Base-by-base conservation (phyloP, 495 filamentous ascomycete species). In the Friedmanniomyces endolithicus region DNA sequence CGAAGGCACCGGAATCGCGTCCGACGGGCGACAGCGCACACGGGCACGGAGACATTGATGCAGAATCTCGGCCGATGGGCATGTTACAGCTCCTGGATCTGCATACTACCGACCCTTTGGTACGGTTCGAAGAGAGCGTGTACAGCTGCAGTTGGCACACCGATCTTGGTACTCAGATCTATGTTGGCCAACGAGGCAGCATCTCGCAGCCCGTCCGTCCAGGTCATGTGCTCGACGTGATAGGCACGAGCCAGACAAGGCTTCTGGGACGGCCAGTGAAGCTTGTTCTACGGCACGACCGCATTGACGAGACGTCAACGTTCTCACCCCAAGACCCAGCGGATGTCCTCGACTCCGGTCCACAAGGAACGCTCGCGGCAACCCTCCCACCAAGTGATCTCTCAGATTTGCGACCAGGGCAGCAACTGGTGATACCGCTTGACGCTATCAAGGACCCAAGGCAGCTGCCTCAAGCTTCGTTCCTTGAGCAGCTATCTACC, bases 11-110 rank as follows among this genome's bases (percentile, higher is more conserved):
- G 16, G 29, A 2, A 25, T 31, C 39, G 16, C 14, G 47, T 24
- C 35, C 46, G 14, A 22, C 35, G 41, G 44, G 50, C 44, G 44
- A 54, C 19, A 16, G 11, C 9, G 20, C 19, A 24, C 17, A 40
- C 20, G 50, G 19, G 11, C 11, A 6, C 12, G n/a, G 22, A 2
- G 20, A 33, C 12, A 35, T 20, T 16, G 17, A 34, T n/a, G 27
- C 27, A 16, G 39, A 48, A 25, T 9, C 16, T 1, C 37, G 20
- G n/a, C 29, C 31, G 17, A 17, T 25, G 7, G 55, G 44, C 31
- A 69, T 68, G 19, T 80, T 95, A n/a, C 87, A 94, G 59, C 81
- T 95, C 44, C 73, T 88, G 16, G 87, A 84, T 41, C 76, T 95
- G 3, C 85, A 94, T 65, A 82, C 81, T 0, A 43, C 64, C 0